Percentiles rank a stretch among this genome's conserved stretches.
These are phyloP conservation scores for Jaltomata sinuosa DNA, from an alignment of 257 asterid species.

Conservation along the genomic window DNA sequence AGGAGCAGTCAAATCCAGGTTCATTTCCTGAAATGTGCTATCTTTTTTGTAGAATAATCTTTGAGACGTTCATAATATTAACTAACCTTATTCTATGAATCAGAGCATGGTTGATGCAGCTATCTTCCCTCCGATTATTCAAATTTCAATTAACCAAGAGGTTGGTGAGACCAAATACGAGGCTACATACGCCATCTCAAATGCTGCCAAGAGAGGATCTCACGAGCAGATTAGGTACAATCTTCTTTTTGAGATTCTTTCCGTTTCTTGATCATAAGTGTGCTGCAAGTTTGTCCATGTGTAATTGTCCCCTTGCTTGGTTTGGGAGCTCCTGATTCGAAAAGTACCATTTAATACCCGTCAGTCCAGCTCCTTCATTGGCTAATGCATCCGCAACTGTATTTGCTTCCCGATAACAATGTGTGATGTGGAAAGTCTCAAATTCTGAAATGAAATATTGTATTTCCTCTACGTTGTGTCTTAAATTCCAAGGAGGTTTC, in stretches of 20 bases:
- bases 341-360: too few species aligned
- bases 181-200: not conserved
- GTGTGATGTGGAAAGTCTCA: too few species aligned
- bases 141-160: not conserved
- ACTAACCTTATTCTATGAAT: not conserved
- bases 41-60: not conserved
- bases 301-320: too few species aligned
- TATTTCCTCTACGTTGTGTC: too few species aligned
- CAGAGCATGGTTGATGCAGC: not conserved
- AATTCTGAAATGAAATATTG: too few species aligned
- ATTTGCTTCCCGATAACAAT: too few species aligned
- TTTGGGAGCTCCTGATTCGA: too few species aligned
- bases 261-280: not conserved
- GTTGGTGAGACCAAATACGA: not conserved
- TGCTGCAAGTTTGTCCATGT: not conserved
- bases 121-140: not conserved
- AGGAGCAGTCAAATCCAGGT: not conserved
- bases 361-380: too few species aligned
- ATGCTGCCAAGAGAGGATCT: not conserved
- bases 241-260: not conserved
- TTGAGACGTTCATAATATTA: not conserved
- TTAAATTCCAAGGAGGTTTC: too few species aligned
- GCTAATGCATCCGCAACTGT: too few species aligned
- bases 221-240: not conserved
- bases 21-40: not conserved